phyloP scores from a whole-genome alignment of 805 yeast species.

The Saccharomycopsis capsularis region DNA sequence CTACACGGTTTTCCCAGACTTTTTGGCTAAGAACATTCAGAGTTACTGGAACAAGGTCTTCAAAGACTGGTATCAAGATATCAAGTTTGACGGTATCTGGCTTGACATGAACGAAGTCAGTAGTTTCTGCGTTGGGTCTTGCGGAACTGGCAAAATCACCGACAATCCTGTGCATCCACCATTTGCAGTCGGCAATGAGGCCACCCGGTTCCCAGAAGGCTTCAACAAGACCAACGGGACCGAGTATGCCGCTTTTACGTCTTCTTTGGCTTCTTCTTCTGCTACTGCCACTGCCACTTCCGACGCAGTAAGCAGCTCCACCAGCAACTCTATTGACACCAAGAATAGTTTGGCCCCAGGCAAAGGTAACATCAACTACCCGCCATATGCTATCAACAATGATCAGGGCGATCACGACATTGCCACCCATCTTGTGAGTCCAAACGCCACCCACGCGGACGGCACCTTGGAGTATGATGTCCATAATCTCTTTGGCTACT shows the following conservation, averaged over 20 bases:
- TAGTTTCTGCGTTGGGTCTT: background rate
- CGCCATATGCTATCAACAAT: background rate
- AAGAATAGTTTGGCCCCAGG: background rate
- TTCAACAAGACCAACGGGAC: background rate
- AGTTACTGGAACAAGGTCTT: background rate
- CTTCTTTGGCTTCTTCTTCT: background rate
- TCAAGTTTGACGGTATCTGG: background rate
- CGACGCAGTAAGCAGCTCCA: background rate
- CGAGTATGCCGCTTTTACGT: background rate
- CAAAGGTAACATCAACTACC: background rate
- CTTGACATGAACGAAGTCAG: background rate
- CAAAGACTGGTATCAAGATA: background rate
- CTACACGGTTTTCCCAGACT: background rate
- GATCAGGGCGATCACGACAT: background rate
- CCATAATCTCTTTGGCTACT: background rate
- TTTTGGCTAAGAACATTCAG: background rate
- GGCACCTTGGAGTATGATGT: background rate
- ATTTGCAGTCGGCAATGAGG: background rate
- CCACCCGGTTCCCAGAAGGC: background rate
- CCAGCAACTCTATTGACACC: background rate
- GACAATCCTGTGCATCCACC: background rate
- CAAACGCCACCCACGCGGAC: background rate
- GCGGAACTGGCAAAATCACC: background rate
- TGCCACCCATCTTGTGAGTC: background rate
- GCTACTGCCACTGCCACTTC: background rate